phyloP scores from a whole-genome alignment of 2,329 filamentous ascomycete genomes.

The Magnaporthiopsis poae region DNA sequence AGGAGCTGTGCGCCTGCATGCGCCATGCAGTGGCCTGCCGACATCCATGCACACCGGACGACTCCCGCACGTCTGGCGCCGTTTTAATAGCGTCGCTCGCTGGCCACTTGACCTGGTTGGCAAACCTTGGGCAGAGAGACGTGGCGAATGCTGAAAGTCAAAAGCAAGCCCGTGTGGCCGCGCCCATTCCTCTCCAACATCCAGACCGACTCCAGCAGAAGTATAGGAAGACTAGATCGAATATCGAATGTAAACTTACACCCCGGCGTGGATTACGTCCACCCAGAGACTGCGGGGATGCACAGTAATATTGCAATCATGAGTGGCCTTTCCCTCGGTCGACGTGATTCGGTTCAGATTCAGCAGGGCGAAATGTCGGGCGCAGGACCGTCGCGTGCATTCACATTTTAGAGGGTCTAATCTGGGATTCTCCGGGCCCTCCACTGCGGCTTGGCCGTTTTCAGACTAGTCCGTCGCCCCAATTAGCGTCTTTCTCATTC shows the following conservation, averaged over 20 bases:
- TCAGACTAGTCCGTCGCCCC: neutral
- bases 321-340: no score
- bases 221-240: neutral
- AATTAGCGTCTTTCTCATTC: neutral
- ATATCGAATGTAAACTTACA: neutral
- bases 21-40: neutral
- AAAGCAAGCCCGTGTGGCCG: neutral
- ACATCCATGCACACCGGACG: no score
- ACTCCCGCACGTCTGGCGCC: neutral
- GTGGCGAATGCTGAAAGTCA: neutral
- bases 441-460: neutral
- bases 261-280: neutral
- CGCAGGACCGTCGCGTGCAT: neutral
- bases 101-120: neutral
- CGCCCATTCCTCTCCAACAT: neutral
- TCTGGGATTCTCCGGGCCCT: no score
- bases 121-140: neutral
- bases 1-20: neutral
- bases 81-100: neutral
- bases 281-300: no score
- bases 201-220: neutral
- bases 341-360: neutral
- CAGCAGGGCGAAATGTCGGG: neutral
- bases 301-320: no score
- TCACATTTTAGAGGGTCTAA: neutral